Base-by-base conservation (phyloP, 148 eudicot genomes). In the Camellia sinensis region DNA sequence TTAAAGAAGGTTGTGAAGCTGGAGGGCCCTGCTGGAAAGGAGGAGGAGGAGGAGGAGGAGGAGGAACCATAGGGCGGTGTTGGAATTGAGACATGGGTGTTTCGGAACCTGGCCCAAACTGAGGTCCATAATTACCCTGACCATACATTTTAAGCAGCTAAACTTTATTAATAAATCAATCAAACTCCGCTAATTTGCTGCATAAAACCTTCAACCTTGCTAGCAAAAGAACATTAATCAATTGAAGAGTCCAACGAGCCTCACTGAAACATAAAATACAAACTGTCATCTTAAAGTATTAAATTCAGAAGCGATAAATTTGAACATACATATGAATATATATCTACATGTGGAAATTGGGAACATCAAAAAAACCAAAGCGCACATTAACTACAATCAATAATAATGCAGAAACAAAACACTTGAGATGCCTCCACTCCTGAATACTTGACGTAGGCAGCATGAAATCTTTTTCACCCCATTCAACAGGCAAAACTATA, bases 81-180 rank as follows among this genome's bases (percentile, higher is more conserved):
- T 83, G 88, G 74, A 85, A 85, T 62, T 85, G 87, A 69, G 90
- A 87, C 81, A 75, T 75, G 22, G 91, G 86, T 61, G 85, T 72
- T 19, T 85, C 86, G 76, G 89, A 85, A 82, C 88, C 91, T 81
- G 88, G 94, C 75, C 88, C 95, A 84, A 60, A 82, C 59, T 80
- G 94, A 78, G 85, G 75, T 57, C 80, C 84, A 88, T 85, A 89
- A 86, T 86, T 88, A 73, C 91, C 91, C 80, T 85, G 91, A 82
- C 92, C 89, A 83, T 94, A 89, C 98, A 94, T 94, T 78, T 78
- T 80, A 75, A 82, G 54, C 7, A 68, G 53, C 73, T 17, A 79
- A 53, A 59, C 19, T 9, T 43, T 48, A 52, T 67, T 45, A 11
- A 13, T 46, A 53, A 80, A 61, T 29, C 37, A 75, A 37, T 41